Base-by-base conservation (phyloP, 345 rosid species). In the Lepidium didymum region DNA sequence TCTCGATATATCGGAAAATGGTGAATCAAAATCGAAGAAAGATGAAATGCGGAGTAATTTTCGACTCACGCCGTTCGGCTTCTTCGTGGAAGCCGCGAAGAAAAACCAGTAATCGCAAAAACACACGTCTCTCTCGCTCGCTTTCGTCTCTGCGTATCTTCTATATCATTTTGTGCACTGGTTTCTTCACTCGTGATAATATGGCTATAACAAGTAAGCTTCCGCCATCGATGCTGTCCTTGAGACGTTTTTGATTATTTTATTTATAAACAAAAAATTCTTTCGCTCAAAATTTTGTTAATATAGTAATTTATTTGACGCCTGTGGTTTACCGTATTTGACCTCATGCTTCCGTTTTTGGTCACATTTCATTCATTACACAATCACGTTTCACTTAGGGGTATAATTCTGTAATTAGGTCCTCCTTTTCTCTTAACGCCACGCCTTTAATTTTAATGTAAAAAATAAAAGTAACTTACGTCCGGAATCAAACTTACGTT, bases 151-250 rank as follows among this genome's bases (percentile, higher is more conserved):
- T 45, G 40, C 49, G 21, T 51, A 49, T 67, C 56, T 51, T 50
- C 77, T 51, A 14, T 53, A 12, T 58, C 6, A 40, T 58, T 21
- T 11, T 40, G 21, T 47, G 6, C 40, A 61, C 44, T 52, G 49
- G 47, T 35, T 33, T 62, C 56, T 64, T 72, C 65, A 61, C 66
- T 65, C 51, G 61, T 27, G 67, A 58, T 56, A 35, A 18, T 66
- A n/a, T 36, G 57, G 70, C n/a, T 72, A 64, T 56, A 47, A 56
- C 70, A 56, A 72, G 65, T 57, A 50, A 57, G 72, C 67, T 40
- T 73, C 53, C 59, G 52, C 71, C 71, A 72, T 72, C 40, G 71
- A 72, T 72, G 53, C 66, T 46, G 27, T 37, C 56, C 64, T 63
- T 50, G 59, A 59, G 13, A 50, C 67, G 19, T 52, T 40, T 5